These are phyloP conservation scores for Kluyveromyces aestuarii DNA, from an alignment of 805 yeast genomes.

Conservation along the genomic window DNA sequence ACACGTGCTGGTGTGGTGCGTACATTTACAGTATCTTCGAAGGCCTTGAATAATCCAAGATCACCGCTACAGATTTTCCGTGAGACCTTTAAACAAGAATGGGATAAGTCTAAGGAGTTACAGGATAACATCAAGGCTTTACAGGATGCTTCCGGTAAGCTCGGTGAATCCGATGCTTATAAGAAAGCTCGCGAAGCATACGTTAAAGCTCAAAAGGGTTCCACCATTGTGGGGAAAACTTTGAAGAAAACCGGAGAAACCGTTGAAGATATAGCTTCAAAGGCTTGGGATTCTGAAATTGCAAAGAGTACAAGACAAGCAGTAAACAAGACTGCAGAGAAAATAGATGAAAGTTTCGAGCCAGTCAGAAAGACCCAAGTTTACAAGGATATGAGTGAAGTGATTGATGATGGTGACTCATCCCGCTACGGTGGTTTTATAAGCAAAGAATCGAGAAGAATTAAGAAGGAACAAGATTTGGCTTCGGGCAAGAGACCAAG, in stretches of 20 bases:
- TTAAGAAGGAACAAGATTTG: slow-evolving; percentile 56
- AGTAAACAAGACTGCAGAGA: slow-evolving; percentile 73
- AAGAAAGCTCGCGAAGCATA: slow-evolving; percentile 89
- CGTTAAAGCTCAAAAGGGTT: slow-evolving; percentile 68
- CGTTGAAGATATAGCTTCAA: slow-evolving; percentile 79
- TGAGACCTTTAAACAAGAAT: slow-evolving; percentile 84
- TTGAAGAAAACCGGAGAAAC: slow-evolving; percentile 87
- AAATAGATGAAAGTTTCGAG: slow-evolving; percentile 75
- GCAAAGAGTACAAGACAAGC: slow-evolving; percentile 83
- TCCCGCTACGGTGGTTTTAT: slow-evolving; percentile 89
- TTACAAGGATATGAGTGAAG: slow-evolving; percentile 81
- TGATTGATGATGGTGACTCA: slow-evolving; percentile 86
- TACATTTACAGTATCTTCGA: neutral
- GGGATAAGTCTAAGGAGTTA: slow-evolving; percentile 82
- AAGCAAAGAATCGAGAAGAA: slow-evolving; percentile 69
- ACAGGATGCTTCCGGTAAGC: slow-evolving; percentile 90
- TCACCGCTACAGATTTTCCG: slow-evolving; percentile 89
- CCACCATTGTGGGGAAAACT: slow-evolving; percentile 62
- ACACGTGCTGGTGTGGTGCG: neutral
- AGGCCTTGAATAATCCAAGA: slow-evolving; percentile 8
- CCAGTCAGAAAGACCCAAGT: slow-evolving; percentile 89
- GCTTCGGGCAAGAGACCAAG: slow-evolving; percentile 51
- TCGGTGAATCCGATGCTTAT: slow-evolving; percentile 91
- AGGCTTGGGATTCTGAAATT: slow-evolving; percentile 94
- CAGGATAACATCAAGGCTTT: slow-evolving; percentile 90